These are phyloP conservation scores for Camellia lanceoleosa DNA, from an alignment of 148 eudicot genomes.

Conservation along the genomic window DNA sequence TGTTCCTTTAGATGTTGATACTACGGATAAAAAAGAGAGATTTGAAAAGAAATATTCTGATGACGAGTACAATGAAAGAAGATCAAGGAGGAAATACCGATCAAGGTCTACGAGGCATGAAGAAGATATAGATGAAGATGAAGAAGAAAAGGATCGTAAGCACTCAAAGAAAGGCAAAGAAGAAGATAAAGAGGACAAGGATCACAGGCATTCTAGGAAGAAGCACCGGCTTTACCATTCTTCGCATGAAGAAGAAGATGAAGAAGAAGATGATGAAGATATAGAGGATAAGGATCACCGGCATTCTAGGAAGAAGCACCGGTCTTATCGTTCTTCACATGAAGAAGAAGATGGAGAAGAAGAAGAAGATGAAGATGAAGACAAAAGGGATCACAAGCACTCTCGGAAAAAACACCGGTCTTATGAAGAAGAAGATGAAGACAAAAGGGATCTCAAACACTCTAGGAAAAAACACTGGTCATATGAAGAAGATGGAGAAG, in stretches of 20 bases:
- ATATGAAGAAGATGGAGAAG: conserved; percentile 20
- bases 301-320: conserved; percentile 30
- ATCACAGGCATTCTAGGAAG: conserved; percentile 33
- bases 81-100: conserved; percentile 53
- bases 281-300: conserved; percentile 27
- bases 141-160: background rate
- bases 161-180: background rate
- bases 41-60: conserved; percentile 38
- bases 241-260: background rate
- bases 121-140: conserved; percentile 24
- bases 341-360: background rate
- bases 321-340: too few relatives aligned
- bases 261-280: conserved; percentile 5
- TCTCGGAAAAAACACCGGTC: conserved; percentile 25
- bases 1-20: conserved; percentile 32
- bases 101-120: conserved; percentile 44
- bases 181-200: conserved; percentile 23
- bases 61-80: conserved; percentile 40
- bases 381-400: conserved; percentile 29
- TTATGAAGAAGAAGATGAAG: background rate
- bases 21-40: conserved; percentile 26
- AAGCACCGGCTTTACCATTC: background rate
- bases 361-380: conserved; percentile 9
- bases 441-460: background rate
- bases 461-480: conserved; percentile 7